Evolutionary conservation across 768 basidiomycete species (phyloP), one percentile per base, ranked within the genome.

Genomic region (Pleurotus giganteus): DNA sequence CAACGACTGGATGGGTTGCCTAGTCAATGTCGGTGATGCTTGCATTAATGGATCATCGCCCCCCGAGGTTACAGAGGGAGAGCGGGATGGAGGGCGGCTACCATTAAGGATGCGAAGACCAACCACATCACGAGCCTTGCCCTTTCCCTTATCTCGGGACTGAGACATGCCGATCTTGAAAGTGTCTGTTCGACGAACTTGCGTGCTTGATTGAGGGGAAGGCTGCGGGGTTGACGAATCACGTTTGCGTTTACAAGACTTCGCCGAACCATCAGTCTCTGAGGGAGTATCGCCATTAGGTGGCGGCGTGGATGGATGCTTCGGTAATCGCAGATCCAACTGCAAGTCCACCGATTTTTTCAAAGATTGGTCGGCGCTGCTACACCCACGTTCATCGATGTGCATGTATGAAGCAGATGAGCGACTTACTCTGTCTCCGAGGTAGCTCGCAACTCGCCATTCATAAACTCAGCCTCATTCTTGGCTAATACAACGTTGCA

Each of bases 41-140:
- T 64, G 70, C 26, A 44, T 55, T 15, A 58, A 42, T 1, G 67
- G 64, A 29, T 56, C 63, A 34, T 70, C 72, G 46, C 69, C 72
- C 8, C 60, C 62, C n/a, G 73, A 80, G 2, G 62, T 71, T n/a
- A 81, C 68, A n/a, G 83, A 84, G 4, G 81, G 79, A 8, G 79
- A 66, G 27, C 74, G 70, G 21, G 80, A 82, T 17, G 72, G 68
- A 15, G 69, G 47, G 42, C 53, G 53, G 32, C 65, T 66, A 24
- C 60, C 61, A 23, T 61, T 58, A 15, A 63, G 78, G 75, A 29
- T 67, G 71, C 36, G 62, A 65, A 12, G 74, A 74, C 6, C 64
- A 60, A 50, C 61, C 62, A 34, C 47, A 15, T 58, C 59, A 52
- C 59, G 63, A n/a, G 64, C 65, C 29, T 69, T 68, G 21, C 63